Base-by-base conservation (phyloP, 345 rosid species). In the Geranium brycei region DNA sequence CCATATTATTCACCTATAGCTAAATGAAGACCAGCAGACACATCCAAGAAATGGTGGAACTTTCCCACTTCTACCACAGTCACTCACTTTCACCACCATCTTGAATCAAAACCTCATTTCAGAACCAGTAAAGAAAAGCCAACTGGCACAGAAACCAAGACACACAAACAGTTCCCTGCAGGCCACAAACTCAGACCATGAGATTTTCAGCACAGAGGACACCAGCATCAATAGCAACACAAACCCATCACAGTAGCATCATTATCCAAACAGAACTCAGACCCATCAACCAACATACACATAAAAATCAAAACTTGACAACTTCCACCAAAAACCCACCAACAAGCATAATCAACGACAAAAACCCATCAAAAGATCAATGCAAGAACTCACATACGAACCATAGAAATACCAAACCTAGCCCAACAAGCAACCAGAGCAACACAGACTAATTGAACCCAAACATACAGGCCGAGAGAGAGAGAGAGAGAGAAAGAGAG, bases 1-100 rank as follows among this genome's bases (percentile, higher is more conserved):
- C 90, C 98, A 92, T 92, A 58, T 66, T 73, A 85, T 69, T 88
- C 86, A 69, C 86, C 76, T 65, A 77, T 47, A 56, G 77, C 72
- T 64, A 79, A 80, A 68, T 66, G 69, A n/a, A n/a, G n/a, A 69
- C 77, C 78, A 63, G 68, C 68, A 63, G 2, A 72, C 73, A 72
- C 78, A 78, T 72, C 80, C 79, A 80, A 66, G 67, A 69, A 71
- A 67, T 14, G 69, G 68, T 83, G 65, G 70, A 75, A 71, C 56
- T 70, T 65, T 72, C 78, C 71, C n/a, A 64, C 78, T 79, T 72
- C 79, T 28, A 55, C 64, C 13, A 67, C 71, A 67, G 71, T 17
- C 68, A 53, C 58, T 69, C 72, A 76, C 70, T 71, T 71, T 70
- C 72, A 77, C 77, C 76, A 53, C 62, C 62, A 75, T 71, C 59